Conservation (phyloP, 805 yeast genomes). For the Wickerhamiella hasegawae region DNA sequence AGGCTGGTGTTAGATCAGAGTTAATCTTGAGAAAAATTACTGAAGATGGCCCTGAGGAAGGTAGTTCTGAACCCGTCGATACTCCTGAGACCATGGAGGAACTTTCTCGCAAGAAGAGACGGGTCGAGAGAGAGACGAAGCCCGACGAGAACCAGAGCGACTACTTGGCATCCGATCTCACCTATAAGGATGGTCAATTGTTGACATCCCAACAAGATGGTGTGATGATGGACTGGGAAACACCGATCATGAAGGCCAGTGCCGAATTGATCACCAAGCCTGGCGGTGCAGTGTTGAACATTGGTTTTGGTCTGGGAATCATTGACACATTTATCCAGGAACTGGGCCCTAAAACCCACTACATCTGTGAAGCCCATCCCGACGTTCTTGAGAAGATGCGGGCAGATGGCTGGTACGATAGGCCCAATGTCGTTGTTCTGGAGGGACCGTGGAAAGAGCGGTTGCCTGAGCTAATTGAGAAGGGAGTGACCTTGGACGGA, state of each 20-base stretch:
- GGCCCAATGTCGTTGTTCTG: constrained; percentile 51
- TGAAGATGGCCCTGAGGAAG: constrained; percentile 11
- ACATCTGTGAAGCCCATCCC: constrained; percentile 90
- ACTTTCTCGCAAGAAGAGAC: background rate
- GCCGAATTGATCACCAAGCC: constrained; percentile 54
- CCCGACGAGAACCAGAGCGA: constrained; percentile 33
- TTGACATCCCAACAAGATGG: constrained; percentile 72
- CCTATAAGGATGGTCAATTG: constrained; percentile 41
- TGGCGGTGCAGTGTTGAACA: constrained; percentile 42
- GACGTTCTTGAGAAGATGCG: constrained; percentile 59
- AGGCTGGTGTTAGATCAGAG: constrained; percentile 87
- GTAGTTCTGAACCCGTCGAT: constrained; percentile 7
- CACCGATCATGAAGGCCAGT: constrained; percentile 63
- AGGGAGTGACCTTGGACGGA: constrained; percentile 70
- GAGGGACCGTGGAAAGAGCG: constrained; percentile 92
- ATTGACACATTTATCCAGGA: constrained; percentile 65
- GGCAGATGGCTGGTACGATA: constrained; percentile 70
- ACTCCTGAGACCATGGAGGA: constrained; percentile 4
- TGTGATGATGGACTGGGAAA: constrained; percentile 97
- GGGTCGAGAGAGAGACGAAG: constrained; percentile 1
- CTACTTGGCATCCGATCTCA: constrained; percentile 49
- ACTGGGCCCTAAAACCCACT: constrained; percentile 48
- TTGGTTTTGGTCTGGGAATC: constrained; percentile 96
- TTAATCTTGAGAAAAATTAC: constrained; percentile 52
- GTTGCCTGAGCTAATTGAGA: constrained; percentile 43